A percentile compares a stretch with the other conserved stretches of the same genome.
phyloP scores from a whole-genome alignment of 768 basidiomycete genomes.

The Cyclocybe aegerita region DNA sequence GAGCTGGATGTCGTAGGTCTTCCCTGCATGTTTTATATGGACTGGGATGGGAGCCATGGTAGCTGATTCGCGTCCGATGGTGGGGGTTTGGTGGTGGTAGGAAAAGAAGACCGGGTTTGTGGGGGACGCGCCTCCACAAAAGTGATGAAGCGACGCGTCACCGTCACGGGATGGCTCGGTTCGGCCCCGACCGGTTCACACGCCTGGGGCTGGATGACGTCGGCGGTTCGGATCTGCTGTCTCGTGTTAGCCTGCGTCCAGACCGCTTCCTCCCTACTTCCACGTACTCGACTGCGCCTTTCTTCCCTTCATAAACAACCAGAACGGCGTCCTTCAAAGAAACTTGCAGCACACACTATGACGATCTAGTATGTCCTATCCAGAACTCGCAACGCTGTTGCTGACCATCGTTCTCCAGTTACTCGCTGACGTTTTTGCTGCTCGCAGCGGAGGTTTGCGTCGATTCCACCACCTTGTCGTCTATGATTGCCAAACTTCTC shows the following conservation, averaged over 20 bases:
- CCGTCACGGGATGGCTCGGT: conserved; percentile 20
- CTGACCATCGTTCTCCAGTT: conserved; percentile 44
- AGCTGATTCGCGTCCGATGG: background rate
- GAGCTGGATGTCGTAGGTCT: conserved; percentile 67
- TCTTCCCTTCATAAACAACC: conserved; percentile 1
- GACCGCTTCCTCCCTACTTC: conserved; percentile 6
- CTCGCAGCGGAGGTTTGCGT: conserved; percentile 65
- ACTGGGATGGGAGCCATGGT: conserved; percentile 72
- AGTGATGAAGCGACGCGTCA: conserved; percentile 22
- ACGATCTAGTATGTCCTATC: conserved; percentile 43
- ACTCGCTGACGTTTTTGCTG: conserved; percentile 77
- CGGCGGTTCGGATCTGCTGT: conserved; percentile 6
- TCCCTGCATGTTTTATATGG: conserved; percentile 89
- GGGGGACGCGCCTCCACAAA: conserved; percentile 11
- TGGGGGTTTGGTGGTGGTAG: conserved; percentile 11
- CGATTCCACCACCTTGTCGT: background rate
- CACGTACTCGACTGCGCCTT: conserved; percentile 14
- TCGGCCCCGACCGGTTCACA: conserved; percentile 5
- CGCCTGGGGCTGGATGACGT: conserved; percentile 15
- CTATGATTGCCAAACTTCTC: background rate
- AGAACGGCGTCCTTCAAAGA: background rate
- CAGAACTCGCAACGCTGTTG: conserved; percentile 13
- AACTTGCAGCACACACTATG: conserved; percentile 24
- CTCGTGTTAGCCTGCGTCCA: conserved; percentile 5
- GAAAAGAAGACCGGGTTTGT: conserved; percentile 2